phyloP scores from a whole-genome alignment of 495 filamentous ascomycete species.

The Rhypophila decipiens region DNA sequence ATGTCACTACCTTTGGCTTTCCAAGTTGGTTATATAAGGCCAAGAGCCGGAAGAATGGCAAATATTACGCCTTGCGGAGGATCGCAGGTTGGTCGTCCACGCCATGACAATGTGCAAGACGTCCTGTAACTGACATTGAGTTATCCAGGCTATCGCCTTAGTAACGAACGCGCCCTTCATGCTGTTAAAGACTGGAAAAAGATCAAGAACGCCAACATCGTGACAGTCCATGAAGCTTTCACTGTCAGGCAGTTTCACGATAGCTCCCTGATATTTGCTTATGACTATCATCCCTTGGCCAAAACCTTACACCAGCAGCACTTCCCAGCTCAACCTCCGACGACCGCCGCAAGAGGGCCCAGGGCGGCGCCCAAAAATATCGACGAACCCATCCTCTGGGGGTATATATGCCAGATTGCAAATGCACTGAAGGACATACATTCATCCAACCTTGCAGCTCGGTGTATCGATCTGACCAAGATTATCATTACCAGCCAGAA shows the following conservation, averaged over 20 bases:
- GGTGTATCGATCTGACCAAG: conserved; percentile 77
- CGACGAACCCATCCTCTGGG: conserved; percentile 78
- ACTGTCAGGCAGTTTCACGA: conserved; percentile 90
- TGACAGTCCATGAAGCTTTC: conserved; percentile 85
- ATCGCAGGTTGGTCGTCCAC: conserved; percentile 54
- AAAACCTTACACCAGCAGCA: conserved; percentile 86
- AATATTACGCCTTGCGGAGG: conserved; percentile 73
- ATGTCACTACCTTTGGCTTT: conserved; percentile 69
- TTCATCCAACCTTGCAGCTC: conserved; percentile 68
- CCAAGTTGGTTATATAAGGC: conserved; percentile 94
- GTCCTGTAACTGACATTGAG: neutral
- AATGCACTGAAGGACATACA: conserved; percentile 85
- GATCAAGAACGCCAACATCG: conserved; percentile 73
- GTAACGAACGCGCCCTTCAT: conserved; percentile 80
- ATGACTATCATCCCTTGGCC: conserved; percentile 84
- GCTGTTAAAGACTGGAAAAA: conserved; percentile 82
- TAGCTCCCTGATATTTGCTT: conserved; percentile 89
- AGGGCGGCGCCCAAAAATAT: conserved; percentile 45
- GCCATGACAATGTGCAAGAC: neutral
- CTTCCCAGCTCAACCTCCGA: conserved; percentile 49
- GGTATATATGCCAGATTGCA: conserved; percentile 88
- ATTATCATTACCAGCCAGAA: conserved; percentile 76
- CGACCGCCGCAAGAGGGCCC: too few relatives aligned
- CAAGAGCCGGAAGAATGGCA: conserved; percentile 78
- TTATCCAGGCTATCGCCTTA: conserved; percentile 52